Base-by-base conservation (phyloP, 345 rosid species). In the Salix purpurea region DNA sequence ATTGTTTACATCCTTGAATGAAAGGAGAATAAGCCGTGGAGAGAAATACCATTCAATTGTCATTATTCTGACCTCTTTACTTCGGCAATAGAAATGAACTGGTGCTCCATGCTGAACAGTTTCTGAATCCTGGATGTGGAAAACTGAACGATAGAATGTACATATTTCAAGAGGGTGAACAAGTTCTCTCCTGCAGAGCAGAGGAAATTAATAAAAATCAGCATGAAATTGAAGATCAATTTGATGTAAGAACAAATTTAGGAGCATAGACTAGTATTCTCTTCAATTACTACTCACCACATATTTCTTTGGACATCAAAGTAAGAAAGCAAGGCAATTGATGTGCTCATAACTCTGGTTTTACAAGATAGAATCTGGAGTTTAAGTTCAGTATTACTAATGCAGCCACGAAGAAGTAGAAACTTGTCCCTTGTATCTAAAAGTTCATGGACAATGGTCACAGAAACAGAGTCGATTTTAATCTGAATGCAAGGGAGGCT, bases 401-500 rank as follows among this genome's bases (percentile, higher is more conserved):
- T 24, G 81, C 86, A 81, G 83, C 88, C 88, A 76, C 85, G 86
- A 84, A 94, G 84, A 70, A 94, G 90, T 77, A 92, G 90, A 78
- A 92, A 80, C 81, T 73, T 87, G 79, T 92, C 95, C 83, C 85
- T 88, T 61, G 90, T 73, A 82, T 88, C 88, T 58, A 82, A 76
- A 79, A 89, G 94, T 78, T 94, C 98, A 79, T 94, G 90, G 74
- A 92, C 89, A 78, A 94, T 71, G 67, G 94, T 92, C 78, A 94
- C 79, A 83, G 90, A 58, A 56, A 89, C 71, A 77, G 82, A 83
- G 52, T 91, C 91, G 78, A 86, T 70, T 73, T 79, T 79, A 73
- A 94, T 76, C 70, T 82, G 73, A 82, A 94, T 77, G 74, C 84
- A 83, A 72, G 95, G 94, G 46, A 85, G 86, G 75, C 68, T 69